Percentiles rank a stretch among this genome's conserved stretches.
Evolutionary conservation across 192 early-diverging fungal species (phyloP).

Genomic region (Umbelopsis sp.): DNA sequence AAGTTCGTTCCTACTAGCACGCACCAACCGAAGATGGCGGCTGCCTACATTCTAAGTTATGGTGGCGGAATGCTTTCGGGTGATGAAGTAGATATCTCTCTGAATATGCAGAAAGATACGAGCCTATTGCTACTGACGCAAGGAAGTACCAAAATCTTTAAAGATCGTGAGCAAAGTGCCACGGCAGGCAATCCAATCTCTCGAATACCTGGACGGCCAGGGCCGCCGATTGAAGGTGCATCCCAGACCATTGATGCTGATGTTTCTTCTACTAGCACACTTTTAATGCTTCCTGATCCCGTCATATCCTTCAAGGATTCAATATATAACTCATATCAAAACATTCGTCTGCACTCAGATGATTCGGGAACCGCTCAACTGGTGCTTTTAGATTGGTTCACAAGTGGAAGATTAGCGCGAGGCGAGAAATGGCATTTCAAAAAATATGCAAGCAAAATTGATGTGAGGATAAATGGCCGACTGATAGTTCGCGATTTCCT

Average conservation of each 20-base stretch:
- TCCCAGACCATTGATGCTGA: conserved; percentile 53
- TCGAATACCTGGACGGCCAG: conserved; percentile 8
- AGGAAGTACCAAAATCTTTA: conserved; percentile 86
- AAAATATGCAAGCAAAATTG: conserved; percentile 42
- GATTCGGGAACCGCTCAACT: conserved; percentile 52
- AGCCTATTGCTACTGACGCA: conserved; percentile 76
- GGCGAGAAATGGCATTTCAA: conserved; percentile 79
- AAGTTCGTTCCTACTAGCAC: conserved; percentile 55
- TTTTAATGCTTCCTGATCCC: conserved; percentile 76
- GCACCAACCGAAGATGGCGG: conserved; percentile 40
- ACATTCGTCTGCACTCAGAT: conserved; percentile 42
- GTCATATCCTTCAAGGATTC: conserved; percentile 74
- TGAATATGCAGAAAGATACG: conserved; percentile 50
- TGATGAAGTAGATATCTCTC: conserved; percentile 59
- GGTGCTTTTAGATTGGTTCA: conserved; percentile 85
- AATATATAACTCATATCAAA: conserved; percentile 66
- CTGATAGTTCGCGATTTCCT: conserved; percentile 45
- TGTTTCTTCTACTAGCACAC: conserved; percentile 45
- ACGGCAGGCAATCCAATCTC: conserved; percentile 1
- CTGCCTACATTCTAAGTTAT: conserved; percentile 74
- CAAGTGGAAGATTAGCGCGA: conserved; percentile 68
- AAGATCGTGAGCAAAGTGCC: conserved; percentile 44
- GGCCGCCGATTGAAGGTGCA: conserved; percentile 10
- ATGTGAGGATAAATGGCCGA: conserved; percentile 30
- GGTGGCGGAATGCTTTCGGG: conserved; percentile 82